Percentiles rank a stretch among this genome's conserved stretches.
Conservation (phyloP, 371 early-diverging fungal genomes). For the Caulochytrium protostelioides region DNA sequence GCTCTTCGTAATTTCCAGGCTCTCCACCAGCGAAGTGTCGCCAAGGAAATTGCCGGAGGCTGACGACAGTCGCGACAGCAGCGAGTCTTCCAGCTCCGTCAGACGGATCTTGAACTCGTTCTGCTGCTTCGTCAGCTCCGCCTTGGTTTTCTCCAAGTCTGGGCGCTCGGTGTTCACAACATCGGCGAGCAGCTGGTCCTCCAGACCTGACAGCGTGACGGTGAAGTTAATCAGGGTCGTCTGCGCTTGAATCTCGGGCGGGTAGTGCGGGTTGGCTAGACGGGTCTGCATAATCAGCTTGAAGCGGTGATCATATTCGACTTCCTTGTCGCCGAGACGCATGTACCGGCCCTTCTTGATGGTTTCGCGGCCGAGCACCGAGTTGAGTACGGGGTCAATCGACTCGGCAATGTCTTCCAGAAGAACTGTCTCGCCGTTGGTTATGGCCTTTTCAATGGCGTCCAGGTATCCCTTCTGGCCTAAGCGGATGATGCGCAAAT, state of each 20-base stretch:
- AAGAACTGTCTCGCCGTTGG: slow-evolving; percentile 26
- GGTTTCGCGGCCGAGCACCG: slow-evolving; percentile 34
- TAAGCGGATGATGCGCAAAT: slow-evolving; percentile 27
- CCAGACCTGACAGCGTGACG: slow-evolving; percentile 33
- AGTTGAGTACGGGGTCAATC: slow-evolving; percentile 35
- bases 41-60: slow-evolving; percentile 41
- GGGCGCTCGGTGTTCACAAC: slow-evolving; percentile 39
- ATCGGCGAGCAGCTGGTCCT: slow-evolving; percentile 39
- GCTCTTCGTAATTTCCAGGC: slow-evolving; percentile 34
- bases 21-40: slow-evolving; percentile 38
- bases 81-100: slow-evolving; percentile 35
- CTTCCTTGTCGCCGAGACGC: slow-evolving; percentile 40
- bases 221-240: slow-evolving; percentile 40
- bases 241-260: slow-evolving; percentile 42
- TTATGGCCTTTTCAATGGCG: slow-evolving; percentile 33
- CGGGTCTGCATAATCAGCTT: slow-evolving; percentile 37
- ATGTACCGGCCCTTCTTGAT: slow-evolving; percentile 37
- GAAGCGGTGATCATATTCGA: slow-evolving; percentile 35
- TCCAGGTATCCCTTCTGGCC: slow-evolving; percentile 31
- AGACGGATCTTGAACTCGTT: slow-evolving; percentile 42
- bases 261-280: slow-evolving; percentile 37
- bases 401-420: slow-evolving; percentile 34
- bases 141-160: slow-evolving; percentile 34
- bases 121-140: slow-evolving; percentile 38
- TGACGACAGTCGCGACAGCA: slow-evolving; percentile 28